phyloP scores from a whole-genome alignment of 208 protist species.

The Crithidia brevicula region DNA sequence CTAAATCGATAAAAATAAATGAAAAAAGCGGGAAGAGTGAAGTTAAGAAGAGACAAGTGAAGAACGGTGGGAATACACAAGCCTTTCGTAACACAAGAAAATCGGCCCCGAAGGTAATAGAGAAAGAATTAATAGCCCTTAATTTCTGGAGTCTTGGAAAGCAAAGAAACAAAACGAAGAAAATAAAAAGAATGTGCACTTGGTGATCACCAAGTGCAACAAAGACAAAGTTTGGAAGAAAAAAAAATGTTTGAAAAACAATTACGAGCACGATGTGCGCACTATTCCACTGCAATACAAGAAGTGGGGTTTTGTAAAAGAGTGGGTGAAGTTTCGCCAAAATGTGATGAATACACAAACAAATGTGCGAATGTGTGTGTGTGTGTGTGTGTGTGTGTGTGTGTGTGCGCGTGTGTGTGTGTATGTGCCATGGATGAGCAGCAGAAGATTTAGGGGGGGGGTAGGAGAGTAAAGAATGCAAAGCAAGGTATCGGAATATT shows the following conservation, averaged over 20 bases:
- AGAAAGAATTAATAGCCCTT: too few species aligned
- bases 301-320: too few species aligned
- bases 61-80: neutral
- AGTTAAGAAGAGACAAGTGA: neutral
- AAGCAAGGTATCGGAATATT: too few species aligned
- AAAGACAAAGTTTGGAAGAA: neutral
- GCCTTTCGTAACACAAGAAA: neutral
- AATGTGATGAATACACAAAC: too few species aligned
- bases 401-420: neutral
- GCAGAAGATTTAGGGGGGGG: too few species aligned
- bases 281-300: too few species aligned
- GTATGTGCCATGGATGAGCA: too few species aligned
- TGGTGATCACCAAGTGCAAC: neutral
- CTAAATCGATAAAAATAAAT: neutral
- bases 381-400: conserved; percentile 11
- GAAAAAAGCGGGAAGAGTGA: neutral
- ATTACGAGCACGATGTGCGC: too few species aligned
- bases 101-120: neutral
- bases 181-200: conserved; percentile 7
- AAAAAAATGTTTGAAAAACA: too few species aligned
- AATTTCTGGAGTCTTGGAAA: too few species aligned
- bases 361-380: neutral
- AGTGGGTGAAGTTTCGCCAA: neutral
- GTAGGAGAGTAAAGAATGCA: too few species aligned
- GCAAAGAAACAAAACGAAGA: conserved; percentile 1